phyloP scores from a whole-genome alignment of 2,329 filamentous ascomycete genomes.

The Dactylellina drechsleri region DNA sequence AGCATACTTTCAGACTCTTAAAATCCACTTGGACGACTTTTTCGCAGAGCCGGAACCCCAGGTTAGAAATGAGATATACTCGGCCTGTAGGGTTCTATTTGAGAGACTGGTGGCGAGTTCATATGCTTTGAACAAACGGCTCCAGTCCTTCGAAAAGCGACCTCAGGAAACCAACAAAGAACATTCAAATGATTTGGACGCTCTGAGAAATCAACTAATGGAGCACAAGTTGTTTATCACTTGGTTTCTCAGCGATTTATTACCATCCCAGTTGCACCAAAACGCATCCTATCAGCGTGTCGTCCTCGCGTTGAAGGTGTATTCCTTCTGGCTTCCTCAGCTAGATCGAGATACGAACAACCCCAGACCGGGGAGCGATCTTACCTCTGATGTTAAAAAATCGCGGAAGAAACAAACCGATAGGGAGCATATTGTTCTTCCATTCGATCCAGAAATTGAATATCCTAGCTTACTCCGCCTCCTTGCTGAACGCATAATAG shows the following conservation, averaged over 20 bases:
- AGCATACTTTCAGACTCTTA: conserved; percentile 62
- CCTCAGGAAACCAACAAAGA: background rate
- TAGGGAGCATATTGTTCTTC: conserved; percentile 46
- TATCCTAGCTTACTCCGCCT: conserved; percentile 66
- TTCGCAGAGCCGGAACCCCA: conserved; percentile 88
- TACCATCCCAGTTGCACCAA: conserved; percentile 78
- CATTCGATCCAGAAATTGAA: conserved; percentile 38
- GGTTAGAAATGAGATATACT: conserved; percentile 81
- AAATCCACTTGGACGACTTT: conserved; percentile 73
- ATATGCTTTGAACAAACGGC: conserved; percentile 41
- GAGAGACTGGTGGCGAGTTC: conserved; percentile 68
- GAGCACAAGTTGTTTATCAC: conserved; percentile 68
- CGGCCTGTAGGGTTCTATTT: conserved; percentile 78
- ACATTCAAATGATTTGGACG: background rate
- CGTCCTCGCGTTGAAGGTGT: conserved; percentile 78
- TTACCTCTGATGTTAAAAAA: conserved; percentile 40
- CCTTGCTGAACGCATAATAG: conserved; percentile 81
- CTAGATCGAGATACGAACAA: conserved; percentile 28
- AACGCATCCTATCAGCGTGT: conserved; percentile 91
- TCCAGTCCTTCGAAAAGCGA: conserved; percentile 22
- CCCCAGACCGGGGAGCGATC: conserved; percentile 5
- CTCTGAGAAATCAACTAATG: background rate
- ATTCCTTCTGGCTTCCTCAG: conserved; percentile 65
- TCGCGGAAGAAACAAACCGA: conserved; percentile 42
- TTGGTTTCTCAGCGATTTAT: conserved; percentile 75